A percentile compares a stretch with the other conserved stretches of the same genome.
These are phyloP conservation scores for Powellomyces hirtus DNA, from an alignment of 192 early-diverging fungal species.

Conservation along the genomic window DNA sequence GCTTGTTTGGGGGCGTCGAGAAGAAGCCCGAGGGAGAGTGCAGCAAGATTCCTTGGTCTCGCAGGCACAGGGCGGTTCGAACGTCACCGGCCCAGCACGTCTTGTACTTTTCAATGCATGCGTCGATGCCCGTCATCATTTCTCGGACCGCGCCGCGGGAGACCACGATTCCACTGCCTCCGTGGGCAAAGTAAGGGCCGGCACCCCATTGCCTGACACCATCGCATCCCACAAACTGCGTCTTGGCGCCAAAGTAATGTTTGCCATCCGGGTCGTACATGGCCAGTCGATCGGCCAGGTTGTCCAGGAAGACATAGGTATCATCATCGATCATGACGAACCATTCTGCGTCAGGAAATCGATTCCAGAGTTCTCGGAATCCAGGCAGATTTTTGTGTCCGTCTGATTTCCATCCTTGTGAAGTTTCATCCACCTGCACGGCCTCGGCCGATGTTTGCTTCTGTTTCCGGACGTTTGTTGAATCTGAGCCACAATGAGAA, in stretches of 20 bases:
- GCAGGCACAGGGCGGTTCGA: constrained; percentile 51
- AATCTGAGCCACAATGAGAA: neutral
- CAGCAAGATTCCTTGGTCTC: constrained; percentile 47
- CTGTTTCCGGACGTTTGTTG: neutral
- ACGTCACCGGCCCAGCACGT: constrained; percentile 63
- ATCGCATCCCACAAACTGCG: constrained; percentile 51
- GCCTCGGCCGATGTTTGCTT: constrained; percentile 11
- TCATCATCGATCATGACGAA: constrained; percentile 67
- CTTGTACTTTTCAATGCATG: constrained; percentile 45
- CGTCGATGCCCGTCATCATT: constrained; percentile 34
- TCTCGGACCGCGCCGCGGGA: constrained; percentile 45
- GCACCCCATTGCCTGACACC: constrained; percentile 42
- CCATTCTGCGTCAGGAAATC: constrained; percentile 59
- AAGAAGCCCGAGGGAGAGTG: constrained; percentile 12
- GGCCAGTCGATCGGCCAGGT: constrained; percentile 34
- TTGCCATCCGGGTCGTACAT: constrained; percentile 34
- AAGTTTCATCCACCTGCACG: constrained; percentile 35
- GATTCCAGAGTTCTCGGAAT: constrained; percentile 40
- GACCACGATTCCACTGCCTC: constrained; percentile 54
- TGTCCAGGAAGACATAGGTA: constrained; percentile 57
- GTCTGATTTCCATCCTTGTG: constrained; percentile 50
- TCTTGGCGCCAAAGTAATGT: constrained; percentile 46
- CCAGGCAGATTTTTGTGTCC: constrained; percentile 61
- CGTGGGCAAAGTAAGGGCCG: constrained; percentile 56
- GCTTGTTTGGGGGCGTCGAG: constrained; percentile 29